These are phyloP conservation scores for Nicotiana noctiflora DNA, from an alignment of 257 asterid species.

Conservation along the genomic window DNA sequence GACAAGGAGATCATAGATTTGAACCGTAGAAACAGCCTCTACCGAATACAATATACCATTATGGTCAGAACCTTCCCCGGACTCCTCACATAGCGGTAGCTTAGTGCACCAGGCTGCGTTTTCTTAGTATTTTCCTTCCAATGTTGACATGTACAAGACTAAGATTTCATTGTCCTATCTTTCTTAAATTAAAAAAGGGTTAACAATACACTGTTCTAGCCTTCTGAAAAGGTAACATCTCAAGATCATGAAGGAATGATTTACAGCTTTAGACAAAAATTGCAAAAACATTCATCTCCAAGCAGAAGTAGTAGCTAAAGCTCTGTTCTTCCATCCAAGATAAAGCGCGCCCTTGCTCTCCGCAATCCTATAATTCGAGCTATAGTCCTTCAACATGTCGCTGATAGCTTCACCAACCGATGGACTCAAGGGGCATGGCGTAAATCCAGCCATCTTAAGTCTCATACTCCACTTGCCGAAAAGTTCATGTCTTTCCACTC, in stretches of 20 bases:
- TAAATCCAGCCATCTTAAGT: constrained; percentile 71
- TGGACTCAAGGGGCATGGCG: constrained; percentile 45
- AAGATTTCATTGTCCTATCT: not conserved
- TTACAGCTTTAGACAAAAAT: not conserved
- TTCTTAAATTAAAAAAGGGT: not conserved
- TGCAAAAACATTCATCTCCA: constrained; percentile 42
- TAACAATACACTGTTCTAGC: not conserved
- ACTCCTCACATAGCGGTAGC: too few relatives aligned
- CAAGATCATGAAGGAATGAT: not conserved
- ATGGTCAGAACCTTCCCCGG: too few relatives aligned
- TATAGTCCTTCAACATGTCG: constrained; percentile 54
- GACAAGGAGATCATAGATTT: too few relatives aligned
- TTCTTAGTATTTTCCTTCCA: not conserved
- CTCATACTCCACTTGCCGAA: constrained; percentile 79
- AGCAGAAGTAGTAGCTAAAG: constrained; percentile 63
- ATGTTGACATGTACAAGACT: not conserved
- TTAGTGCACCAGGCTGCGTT: too few relatives aligned
- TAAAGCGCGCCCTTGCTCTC: constrained; percentile 59
- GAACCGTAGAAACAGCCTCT: too few relatives aligned
- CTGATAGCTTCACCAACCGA: constrained; percentile 45
- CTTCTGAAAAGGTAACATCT: not conserved
- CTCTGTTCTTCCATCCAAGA: constrained; percentile 85
- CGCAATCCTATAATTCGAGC: constrained; percentile 44
- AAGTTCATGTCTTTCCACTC: constrained; percentile 88
- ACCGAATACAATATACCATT: too few relatives aligned